These are phyloP conservation scores for Penicillium riverlandense DNA, from an alignment of 495 filamentous ascomycete species.

Conservation along the genomic window DNA sequence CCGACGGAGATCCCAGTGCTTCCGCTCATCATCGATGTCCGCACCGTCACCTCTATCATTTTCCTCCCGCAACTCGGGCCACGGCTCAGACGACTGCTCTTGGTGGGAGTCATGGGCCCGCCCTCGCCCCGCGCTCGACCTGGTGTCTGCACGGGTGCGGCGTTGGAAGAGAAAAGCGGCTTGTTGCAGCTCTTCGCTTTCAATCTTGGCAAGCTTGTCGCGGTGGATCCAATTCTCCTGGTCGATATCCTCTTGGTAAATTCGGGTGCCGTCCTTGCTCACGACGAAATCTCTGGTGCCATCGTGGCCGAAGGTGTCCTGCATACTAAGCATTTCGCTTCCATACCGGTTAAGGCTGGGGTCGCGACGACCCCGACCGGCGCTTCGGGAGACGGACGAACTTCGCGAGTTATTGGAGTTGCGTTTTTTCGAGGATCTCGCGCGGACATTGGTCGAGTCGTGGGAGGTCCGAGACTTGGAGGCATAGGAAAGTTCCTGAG, in stretches of 20 bases:
- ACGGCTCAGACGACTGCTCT: constrained; percentile 27
- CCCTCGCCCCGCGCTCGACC: constrained; percentile 46
- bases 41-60: constrained; percentile 35
- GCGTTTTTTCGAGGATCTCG: constrained; percentile 24
- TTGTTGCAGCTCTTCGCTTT: constrained; percentile 85
- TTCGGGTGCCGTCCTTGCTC: constrained; percentile 7
- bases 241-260: constrained; percentile 16
- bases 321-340: constrained; percentile 49
- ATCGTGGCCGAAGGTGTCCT: constrained; percentile 46
- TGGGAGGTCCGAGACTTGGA: constrained; percentile 32
- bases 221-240: constrained; percentile 82
- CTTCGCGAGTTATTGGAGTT: constrained; percentile 34
- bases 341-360: constrained; percentile 41
- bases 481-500: constrained; percentile 20
- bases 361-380: constrained; percentile 35
- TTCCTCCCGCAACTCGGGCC: constrained; percentile 31
- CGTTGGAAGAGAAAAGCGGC: constrained; percentile 69
- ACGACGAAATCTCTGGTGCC: constrained; percentile 18
- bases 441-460: constrained; percentile 22
- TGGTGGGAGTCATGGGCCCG: constrained; percentile 44
- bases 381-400: constrained; percentile 30
- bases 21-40: constrained; percentile 22
- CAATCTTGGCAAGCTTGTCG: constrained; percentile 90
- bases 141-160: constrained; percentile 50
- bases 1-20: constrained; percentile 64